Conservation (phyloP, 805 yeast genomes). For the Wickerhamomyces silvicola region DNA sequence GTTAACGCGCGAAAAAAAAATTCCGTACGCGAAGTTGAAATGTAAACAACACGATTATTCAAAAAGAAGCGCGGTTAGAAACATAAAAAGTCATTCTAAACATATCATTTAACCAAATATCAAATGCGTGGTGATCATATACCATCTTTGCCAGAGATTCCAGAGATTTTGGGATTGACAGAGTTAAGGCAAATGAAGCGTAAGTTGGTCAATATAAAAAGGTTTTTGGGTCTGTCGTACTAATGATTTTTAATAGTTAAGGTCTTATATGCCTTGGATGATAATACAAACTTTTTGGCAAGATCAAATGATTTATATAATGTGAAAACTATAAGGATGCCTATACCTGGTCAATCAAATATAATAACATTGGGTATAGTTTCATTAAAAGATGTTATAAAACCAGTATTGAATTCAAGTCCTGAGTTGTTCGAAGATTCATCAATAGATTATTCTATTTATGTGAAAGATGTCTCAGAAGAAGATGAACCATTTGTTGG, state of each 20-base stretch:
- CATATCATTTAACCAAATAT: background rate
- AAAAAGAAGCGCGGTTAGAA: too few species aligned
- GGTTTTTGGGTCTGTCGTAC: background rate
- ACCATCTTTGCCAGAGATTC: constrained; percentile 26
- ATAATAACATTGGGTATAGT: constrained; percentile 37
- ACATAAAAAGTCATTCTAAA: too few species aligned
- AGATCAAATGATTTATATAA: constrained; percentile 28
- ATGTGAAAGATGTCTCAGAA: constrained; percentile 42
- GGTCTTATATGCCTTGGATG: constrained; percentile 37
- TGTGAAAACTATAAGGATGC: constrained; percentile 36
- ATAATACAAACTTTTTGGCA: constrained; percentile 35
- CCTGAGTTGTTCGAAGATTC: constrained; percentile 35
- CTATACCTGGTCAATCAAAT: constrained; percentile 37
- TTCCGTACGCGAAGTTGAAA: too few species aligned
- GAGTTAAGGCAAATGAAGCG: constrained; percentile 19
- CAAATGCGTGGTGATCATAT: constrained; percentile 24
- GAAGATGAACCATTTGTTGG: constrained; percentile 47
- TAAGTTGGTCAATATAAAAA: constrained; percentile 3
- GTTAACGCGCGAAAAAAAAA: too few species aligned
- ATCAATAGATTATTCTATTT: constrained; percentile 39
- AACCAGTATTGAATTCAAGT: constrained; percentile 38
- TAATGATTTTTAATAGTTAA: constrained; percentile 20
- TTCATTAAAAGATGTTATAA: constrained; percentile 39
- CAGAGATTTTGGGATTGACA: constrained; percentile 8
- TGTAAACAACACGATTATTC: too few species aligned